Evolutionary conservation across 2,329 filamentous ascomycete genomes (phyloP).

Genomic region (Cadophora sp.): DNA sequence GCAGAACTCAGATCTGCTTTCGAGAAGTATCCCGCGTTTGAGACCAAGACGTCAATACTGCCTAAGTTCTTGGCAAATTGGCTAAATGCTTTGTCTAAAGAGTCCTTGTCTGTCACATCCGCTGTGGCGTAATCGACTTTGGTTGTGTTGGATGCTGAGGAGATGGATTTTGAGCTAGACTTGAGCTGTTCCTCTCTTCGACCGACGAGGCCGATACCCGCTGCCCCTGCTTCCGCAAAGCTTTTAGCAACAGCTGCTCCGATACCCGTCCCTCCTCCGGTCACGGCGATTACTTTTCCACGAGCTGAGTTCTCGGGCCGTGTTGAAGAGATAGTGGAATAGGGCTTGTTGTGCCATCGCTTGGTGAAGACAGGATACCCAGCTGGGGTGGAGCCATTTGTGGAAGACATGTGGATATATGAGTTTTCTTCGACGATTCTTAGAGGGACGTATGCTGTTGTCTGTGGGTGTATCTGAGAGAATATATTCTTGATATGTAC

Average conservation of each 20-base stretch:
- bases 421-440: neutral
- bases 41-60: slow-evolving; percentile 18
- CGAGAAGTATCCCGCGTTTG: slow-evolving; percentile 17
- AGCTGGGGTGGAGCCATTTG: neutral
- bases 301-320: slow-evolving; percentile 20
- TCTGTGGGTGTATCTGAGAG: neutral
- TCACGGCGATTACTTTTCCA: slow-evolving; percentile 29
- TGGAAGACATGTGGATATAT: neutral
- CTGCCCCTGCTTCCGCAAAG: slow-evolving; percentile 36
- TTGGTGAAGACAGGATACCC: slow-evolving; percentile 31
- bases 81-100: slow-evolving; percentile 12
- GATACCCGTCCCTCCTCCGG: slow-evolving; percentile 32
- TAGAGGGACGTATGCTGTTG: neutral
- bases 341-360: slow-evolving; percentile 40
- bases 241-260: slow-evolving; percentile 29
- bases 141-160: slow-evolving; percentile 22
- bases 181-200: slow-evolving; percentile 27
- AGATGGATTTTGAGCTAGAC: slow-evolving; percentile 22
- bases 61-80: neutral
- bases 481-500: neutral
- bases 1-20: neutral
- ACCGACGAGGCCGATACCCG: slow-evolving; percentile 40
- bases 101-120: slow-evolving; percentile 34
- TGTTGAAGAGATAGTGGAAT: slow-evolving; percentile 42
- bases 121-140: slow-evolving; percentile 37